These are phyloP conservation scores for Brassica hybrid DNA, from an alignment of 441 rosid species.

Conservation along the genomic window DNA sequence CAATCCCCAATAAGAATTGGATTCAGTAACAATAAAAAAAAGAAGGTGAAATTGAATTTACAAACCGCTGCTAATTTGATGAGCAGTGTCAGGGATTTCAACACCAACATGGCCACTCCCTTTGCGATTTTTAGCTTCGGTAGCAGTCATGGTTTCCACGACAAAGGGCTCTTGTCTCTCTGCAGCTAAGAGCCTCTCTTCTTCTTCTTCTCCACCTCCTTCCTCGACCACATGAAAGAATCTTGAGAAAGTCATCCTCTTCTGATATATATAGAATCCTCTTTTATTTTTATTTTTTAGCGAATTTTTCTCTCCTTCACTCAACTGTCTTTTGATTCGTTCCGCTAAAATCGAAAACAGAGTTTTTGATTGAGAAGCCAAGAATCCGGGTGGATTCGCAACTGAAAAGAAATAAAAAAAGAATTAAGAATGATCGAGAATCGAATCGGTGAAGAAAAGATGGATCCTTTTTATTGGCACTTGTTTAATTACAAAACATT, in stretches of 20 bases:
- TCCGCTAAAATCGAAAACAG: slow-evolving; percentile 9
- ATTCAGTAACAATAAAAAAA: background rate
- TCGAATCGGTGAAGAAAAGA: slow-evolving; percentile 34
- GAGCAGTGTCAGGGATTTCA: slow-evolving; percentile 83
- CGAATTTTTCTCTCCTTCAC: slow-evolving; percentile 27
- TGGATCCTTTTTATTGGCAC: slow-evolving; percentile 1
- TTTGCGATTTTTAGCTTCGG: slow-evolving; percentile 37
- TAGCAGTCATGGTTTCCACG: slow-evolving; percentile 37
- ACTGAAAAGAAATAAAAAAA: slow-evolving; percentile 17
- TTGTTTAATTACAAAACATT: background rate
- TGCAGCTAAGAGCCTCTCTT: slow-evolving; percentile 42
- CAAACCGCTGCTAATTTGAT: slow-evolving; percentile 85
- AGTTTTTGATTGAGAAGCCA: too few species aligned
- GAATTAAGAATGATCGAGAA: too few species aligned
- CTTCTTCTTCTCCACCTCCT: slow-evolving; percentile 42
- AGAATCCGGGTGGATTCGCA: slow-evolving; percentile 41
- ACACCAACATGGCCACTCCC: slow-evolving; percentile 37
- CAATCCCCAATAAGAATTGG: background rate
- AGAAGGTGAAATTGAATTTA: background rate
- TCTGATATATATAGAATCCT: background rate
- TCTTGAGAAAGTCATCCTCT: slow-evolving; percentile 46
- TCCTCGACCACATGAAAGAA: slow-evolving; percentile 30
- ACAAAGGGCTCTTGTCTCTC: slow-evolving; percentile 24
- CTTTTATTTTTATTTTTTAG: slow-evolving; percentile 18
- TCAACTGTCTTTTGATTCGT: background rate